These are phyloP conservation scores for Saturnispora sanitii DNA, from an alignment of 805 yeast species.

Conservation along the genomic window DNA sequence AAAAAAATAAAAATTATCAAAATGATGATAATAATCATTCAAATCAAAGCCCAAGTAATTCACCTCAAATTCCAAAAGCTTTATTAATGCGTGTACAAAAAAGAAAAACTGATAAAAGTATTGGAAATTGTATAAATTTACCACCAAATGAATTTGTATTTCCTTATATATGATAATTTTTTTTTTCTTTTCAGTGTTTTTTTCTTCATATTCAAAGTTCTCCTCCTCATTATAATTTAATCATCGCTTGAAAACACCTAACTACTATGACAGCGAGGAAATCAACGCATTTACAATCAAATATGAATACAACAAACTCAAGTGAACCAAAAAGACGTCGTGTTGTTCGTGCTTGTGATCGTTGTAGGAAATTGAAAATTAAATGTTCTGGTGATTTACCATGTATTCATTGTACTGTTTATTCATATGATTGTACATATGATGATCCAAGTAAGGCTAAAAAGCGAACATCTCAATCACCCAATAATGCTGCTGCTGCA, in stretches of 20 bases:
- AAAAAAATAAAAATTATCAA: slow-evolving; percentile 6
- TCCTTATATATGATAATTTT: background rate
- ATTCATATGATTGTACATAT: slow-evolving; percentile 75
- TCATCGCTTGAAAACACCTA: no score
- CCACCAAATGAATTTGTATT: slow-evolving; percentile 1
- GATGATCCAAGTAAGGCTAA: slow-evolving; percentile 48
- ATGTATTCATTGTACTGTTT: slow-evolving; percentile 65
- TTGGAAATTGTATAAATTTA: slow-evolving; percentile 3
- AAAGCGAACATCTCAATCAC: slow-evolving; percentile 24
- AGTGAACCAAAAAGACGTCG: slow-evolving; percentile 27
- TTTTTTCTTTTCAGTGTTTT: background rate
- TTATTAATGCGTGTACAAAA: background rate
- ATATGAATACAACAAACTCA: no score
- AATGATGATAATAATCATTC: slow-evolving; percentile 1
- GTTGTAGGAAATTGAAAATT: slow-evolving; percentile 41
- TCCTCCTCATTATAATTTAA: no score
- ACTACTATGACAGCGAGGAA: no score
- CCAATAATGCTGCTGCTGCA: background rate
- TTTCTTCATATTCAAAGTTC: no score
- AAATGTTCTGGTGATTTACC: slow-evolving; percentile 44
- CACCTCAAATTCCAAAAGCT: slow-evolving; percentile 57
- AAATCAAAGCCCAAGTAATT: slow-evolving; percentile 15
- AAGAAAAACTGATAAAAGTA: background rate
- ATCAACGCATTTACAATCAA: no score
- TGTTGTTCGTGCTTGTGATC: slow-evolving; percentile 42